phyloP scores from a whole-genome alignment of 345 rosid genomes.

The Eucalyptus curtisii region DNA sequence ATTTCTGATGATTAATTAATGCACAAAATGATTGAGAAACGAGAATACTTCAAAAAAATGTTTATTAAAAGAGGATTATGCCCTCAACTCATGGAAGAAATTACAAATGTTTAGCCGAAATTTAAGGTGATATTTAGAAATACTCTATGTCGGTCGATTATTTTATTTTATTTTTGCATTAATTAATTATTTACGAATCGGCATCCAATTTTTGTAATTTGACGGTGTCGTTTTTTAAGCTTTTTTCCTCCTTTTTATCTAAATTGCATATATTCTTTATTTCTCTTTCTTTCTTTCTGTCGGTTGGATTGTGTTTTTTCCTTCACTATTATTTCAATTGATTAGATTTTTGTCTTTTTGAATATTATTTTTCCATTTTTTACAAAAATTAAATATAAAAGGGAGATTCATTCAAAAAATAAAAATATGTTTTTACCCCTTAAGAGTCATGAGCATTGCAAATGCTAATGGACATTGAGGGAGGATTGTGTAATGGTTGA shows the following conservation, averaged over 20 bases:
- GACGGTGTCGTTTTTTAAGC: accelerated
- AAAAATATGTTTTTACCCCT: background rate
- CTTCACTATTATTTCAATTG: accelerated
- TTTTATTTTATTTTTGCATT: background rate
- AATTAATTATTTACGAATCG: background rate
- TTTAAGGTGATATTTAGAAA: background rate
- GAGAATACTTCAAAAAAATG: background rate
- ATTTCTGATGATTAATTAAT: background rate
- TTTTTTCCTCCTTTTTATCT: background rate
- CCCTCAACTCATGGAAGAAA: background rate
- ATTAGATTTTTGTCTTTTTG: too few relatives aligned
- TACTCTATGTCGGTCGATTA: background rate
- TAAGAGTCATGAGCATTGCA: background rate
- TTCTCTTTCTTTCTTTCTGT: too few relatives aligned
- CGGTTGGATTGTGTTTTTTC: too few relatives aligned
- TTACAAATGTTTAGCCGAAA: background rate
- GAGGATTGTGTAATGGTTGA: background rate
- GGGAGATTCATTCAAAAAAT: background rate
- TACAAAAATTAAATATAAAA: background rate
- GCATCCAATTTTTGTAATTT: background rate
- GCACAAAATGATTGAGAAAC: background rate
- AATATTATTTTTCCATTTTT: background rate
- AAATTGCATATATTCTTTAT: accelerated
- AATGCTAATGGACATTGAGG: background rate
- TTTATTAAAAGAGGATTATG: too few relatives aligned